Evolutionary conservation across 495 filamentous ascomycete genomes (phyloP).

Genomic region (Parathielavia hyrcaniae): DNA sequence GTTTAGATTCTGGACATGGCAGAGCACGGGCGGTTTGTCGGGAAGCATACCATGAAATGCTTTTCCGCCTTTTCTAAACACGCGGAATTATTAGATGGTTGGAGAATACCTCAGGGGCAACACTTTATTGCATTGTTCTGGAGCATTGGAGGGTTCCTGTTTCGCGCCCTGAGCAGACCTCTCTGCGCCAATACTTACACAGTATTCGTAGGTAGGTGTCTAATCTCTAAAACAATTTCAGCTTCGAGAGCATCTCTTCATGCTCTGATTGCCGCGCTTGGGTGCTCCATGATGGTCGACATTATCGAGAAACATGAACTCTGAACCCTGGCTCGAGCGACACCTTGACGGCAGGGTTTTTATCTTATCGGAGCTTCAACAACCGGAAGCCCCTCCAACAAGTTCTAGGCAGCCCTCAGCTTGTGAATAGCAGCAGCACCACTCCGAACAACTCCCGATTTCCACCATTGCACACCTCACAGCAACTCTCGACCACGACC

Average conservation of each 20-base stretch:
- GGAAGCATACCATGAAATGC: background rate
- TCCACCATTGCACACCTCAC: background rate
- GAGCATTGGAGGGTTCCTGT: constrained; percentile 3
- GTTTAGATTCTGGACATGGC: background rate
- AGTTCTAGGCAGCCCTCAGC: constrained; percentile 8
- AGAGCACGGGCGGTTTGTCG: background rate
- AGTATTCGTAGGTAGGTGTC: background rate
- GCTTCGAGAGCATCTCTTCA: background rate
- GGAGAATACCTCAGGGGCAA: constrained; percentile 4
- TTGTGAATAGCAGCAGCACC: background rate
- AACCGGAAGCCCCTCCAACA: constrained; percentile 12
- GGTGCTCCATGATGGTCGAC: no score
- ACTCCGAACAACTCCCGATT: background rate
- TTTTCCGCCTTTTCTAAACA: constrained; percentile 6
- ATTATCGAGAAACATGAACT: no score
- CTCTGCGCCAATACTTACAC: background rate
- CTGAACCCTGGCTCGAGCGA: no score
- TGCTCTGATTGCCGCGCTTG: no score
- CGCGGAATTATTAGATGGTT: background rate
- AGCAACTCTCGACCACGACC: background rate
- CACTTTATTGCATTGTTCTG: constrained; percentile 9
- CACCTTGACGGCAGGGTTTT: constrained; percentile 28
- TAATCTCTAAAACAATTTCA: no score
- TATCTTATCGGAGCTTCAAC: constrained; percentile 30
- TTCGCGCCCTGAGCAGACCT: background rate